Evolutionary conservation across 768 basidiomycete species (phyloP), one percentile per base, ranked within the genome.

Genomic region (Termitomyces sp.): DNA sequence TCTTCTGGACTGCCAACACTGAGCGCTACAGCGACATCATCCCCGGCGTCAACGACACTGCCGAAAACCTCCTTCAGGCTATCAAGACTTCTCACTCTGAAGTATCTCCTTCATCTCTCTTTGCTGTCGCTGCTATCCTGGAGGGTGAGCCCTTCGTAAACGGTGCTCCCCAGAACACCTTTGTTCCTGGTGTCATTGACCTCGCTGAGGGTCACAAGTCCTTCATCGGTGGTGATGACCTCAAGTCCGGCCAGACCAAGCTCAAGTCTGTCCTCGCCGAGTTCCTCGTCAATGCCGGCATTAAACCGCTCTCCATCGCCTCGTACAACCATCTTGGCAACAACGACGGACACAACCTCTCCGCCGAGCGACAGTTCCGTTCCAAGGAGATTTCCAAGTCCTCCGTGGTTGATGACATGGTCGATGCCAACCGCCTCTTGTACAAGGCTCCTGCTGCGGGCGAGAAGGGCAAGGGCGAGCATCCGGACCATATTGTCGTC

Each of bases 1-100:
- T 98, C 61, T 95, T 98, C 79, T 98, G 96, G 96, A 98, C 96
- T 16, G 94, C 92, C 64, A 98, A 99, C 77, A 99, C 96, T 18
- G 97, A 98, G 79, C 90, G 96, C 58, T 99, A 94, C 83, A 87
- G 90, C 64, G 93, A 94, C 61, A 86, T 99, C 72, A 87, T 98
- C 70, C 81, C 90, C 13, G 97, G 96, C 43, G 84, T 98, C 58
- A 98, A 98, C 72, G 95, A 99, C 70, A 95, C 94, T 14, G 88
- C 93, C 2, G 89, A 90, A 64, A 90, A 88, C 69, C 72, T 99
- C 52, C 85, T 99, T 63, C 74, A 77, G 39, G 78, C 94, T 12
- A 92, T 99, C 77, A 83, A 88, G 72, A 60, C 69, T 5, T 94
- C 92, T 14, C 95, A 98, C 78, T 78, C 82, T 20, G 96, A 98